Conservation (phyloP, 768 basidiomycete genomes). For the Solioccasus polychromus region DNA sequence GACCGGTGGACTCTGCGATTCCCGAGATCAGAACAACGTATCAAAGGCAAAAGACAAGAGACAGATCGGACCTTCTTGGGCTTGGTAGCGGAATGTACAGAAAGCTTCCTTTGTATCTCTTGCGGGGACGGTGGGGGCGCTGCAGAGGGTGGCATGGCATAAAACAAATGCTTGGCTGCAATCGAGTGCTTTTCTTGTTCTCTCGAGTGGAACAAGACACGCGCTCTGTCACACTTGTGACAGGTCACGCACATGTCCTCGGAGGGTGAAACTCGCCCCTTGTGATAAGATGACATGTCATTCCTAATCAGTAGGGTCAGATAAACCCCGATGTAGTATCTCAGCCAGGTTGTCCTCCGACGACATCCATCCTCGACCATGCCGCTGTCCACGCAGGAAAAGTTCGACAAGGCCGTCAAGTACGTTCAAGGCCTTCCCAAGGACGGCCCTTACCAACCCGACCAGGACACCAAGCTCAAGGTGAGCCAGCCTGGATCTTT, state of each 20-base stretch:
- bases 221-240: constrained; percentile 23
- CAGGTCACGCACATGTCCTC: constrained; percentile 21
- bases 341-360: not conserved
- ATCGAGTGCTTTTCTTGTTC: constrained; percentile 10
- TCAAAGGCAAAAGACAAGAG: not conserved
- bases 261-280: no score
- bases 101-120: constrained; percentile 84
- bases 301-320: constrained; percentile 22
- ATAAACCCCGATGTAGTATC: constrained; percentile 10
- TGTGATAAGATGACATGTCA: constrained; percentile 6
- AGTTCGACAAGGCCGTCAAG: constrained; percentile 73
- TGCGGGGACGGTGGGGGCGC: constrained; percentile 74
- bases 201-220: constrained; percentile 12
- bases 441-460: constrained; percentile 68
- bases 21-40: constrained; percentile 16
- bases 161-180: constrained; percentile 6
- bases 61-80: constrained; percentile 43
- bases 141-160: constrained; percentile 32
- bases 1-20: constrained; percentile 29
- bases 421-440: constrained; percentile 71
- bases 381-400: constrained; percentile 43
- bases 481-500: constrained; percentile 44
- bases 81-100: constrained; percentile 61
- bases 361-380: constrained; percentile 38
- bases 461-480: constrained; percentile 69